These are phyloP conservation scores for Beta lomatogona DNA, from an alignment of 179 eudicot species.

Conservation along the genomic window DNA sequence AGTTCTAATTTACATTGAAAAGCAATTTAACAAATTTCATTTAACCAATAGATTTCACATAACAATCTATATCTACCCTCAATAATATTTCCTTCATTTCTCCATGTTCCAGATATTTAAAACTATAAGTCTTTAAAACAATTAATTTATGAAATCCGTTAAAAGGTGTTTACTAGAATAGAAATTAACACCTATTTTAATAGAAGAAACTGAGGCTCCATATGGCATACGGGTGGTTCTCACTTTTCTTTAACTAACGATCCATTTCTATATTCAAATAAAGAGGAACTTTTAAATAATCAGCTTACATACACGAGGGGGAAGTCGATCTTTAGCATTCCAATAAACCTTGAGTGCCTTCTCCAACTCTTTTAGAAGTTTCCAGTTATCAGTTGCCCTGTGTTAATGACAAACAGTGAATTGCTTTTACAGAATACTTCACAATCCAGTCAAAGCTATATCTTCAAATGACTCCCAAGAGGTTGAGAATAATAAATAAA, in stretches of 20 bases:
- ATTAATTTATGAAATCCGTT: background rate
- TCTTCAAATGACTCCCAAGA: background rate
- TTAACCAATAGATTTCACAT: background rate
- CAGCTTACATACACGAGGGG: conserved; percentile 81
- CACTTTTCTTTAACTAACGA: background rate
- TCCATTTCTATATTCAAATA: background rate
- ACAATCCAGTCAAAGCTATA: background rate
- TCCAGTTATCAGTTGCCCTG: conserved; percentile 93
- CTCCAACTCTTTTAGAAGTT: conserved; percentile 83
- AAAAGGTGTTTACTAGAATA: background rate
- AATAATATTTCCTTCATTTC: background rate
- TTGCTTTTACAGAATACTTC: background rate
- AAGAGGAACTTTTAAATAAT: background rate
- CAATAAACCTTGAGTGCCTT: conserved; percentile 81
- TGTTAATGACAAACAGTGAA: background rate
- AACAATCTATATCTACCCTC: background rate
- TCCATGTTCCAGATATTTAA: too few species aligned
- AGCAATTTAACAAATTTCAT: background rate
- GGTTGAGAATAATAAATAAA: background rate
- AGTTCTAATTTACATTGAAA: background rate
- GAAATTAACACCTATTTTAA: background rate
- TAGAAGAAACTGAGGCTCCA: background rate
- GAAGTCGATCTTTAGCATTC: conserved; percentile 87
- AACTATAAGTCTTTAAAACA: background rate
- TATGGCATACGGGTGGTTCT: background rate